Evolutionary conservation across 2,329 filamentous ascomycete species (phyloP), one percentile per base, ranked within the genome.

Genomic region (Dactylellina cionopaga): DNA sequence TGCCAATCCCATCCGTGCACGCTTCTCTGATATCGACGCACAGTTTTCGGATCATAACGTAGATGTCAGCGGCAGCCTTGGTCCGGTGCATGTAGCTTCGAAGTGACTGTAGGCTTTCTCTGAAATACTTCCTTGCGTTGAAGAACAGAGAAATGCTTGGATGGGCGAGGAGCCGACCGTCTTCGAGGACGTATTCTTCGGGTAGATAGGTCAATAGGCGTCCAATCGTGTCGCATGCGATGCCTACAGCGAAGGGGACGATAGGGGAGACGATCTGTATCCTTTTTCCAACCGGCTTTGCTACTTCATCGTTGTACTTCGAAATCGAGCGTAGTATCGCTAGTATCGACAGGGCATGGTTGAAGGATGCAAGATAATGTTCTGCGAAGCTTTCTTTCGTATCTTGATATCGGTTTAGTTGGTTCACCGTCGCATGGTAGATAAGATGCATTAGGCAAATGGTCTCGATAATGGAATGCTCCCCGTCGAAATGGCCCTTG

Each of bases 401-500:
- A 51, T 72, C 59, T 24, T 72, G 68, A 22, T 72, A 72, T 3
- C 68, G 58, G 59, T 72, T 58, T n/a, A 72, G 29, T 31, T 72
- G 68, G 37, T 72, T 72, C 13, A 65, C 17, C 22, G 68, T 72
- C 9, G 68, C 46, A 10, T 72, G 68, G 59, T 72, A 65, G 7
- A 65, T 31, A 1, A 72, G 22, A 29, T 72, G 68, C 68, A 72
- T 72, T 1, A 72, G 52, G 39, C 68, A 72, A 29, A 72, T 72
- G 15, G 68, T 72, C 31, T 72, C 68, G 25, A 72, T 72, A 19
- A 51, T 64, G 11, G 68, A 64, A 35, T 72, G 59, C 22, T 72
- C 68, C 15, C 68, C 68, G 15, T 72, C 68, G 19, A 72, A 72
- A 22, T 72, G 68, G 13, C 68, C 68, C 33, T 72, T 72, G 68